Evolutionary conservation across 768 basidiomycete species (phyloP).

Genomic region (Boletus vermiculosoides): DNA sequence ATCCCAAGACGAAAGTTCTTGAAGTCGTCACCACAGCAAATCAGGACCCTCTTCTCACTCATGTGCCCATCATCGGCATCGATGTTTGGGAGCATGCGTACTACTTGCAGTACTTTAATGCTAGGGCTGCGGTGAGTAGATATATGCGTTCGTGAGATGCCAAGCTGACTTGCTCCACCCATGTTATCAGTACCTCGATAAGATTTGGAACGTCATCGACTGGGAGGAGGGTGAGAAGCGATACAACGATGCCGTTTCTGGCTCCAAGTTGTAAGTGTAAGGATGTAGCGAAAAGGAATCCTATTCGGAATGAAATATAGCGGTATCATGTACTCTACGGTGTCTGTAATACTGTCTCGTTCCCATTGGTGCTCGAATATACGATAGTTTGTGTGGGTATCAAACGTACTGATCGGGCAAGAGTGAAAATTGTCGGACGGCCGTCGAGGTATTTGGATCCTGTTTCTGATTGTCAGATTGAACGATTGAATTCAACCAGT

Average conservation of each 20-base stretch:
- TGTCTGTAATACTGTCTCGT: background rate
- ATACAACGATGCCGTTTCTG: constrained; percentile 43
- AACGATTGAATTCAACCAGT: no score
- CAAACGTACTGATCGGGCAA: background rate
- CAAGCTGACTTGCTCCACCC: background rate
- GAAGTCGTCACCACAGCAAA: constrained; percentile 91
- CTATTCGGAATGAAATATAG: background rate
- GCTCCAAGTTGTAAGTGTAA: constrained; percentile 37
- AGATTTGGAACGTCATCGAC: constrained; percentile 73
- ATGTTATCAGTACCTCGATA: constrained; percentile 59
- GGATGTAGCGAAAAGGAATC: background rate
- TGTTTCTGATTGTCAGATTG: background rate
- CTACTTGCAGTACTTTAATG: constrained; percentile 97
- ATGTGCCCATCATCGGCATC: constrained; percentile 84
- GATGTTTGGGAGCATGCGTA: constrained; percentile 98
- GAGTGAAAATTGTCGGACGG: background rate
- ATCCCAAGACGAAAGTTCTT: constrained; percentile 65
- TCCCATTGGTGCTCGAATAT: background rate
- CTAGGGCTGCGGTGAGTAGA: constrained; percentile 80
- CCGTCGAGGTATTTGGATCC: background rate
- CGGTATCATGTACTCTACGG: constrained; percentile 5
- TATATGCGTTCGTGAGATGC: background rate
- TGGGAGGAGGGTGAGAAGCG: constrained; percentile 76
- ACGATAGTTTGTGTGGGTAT: background rate
- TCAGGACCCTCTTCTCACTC: constrained; percentile 86